A percentile compares a stretch with the other conserved stretches of the same genome.
Conservation (phyloP, 192 early-diverging fungal species). For the Gamsiella multidivaricata region DNA sequence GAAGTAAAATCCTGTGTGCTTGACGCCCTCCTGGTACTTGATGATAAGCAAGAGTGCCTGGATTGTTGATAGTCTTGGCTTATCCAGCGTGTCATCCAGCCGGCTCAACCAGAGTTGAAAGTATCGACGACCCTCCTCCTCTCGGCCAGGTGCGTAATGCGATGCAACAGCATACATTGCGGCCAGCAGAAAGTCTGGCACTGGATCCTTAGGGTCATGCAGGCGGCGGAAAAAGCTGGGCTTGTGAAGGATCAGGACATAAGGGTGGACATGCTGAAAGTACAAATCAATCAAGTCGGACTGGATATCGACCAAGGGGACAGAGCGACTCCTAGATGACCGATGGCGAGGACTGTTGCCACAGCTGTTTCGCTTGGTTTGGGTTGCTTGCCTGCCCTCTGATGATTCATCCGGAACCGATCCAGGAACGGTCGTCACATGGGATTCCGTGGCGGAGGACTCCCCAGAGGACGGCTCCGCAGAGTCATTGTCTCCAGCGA, state of each 20-base stretch:
- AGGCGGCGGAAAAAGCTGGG: slow-evolving; percentile 59
- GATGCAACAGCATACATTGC: slow-evolving; percentile 65
- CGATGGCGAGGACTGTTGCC: slow-evolving; percentile 17
- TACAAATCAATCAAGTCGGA: slow-evolving; percentile 56
- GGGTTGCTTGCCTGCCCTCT: not conserved
- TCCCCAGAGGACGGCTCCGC: slow-evolving; percentile 32
- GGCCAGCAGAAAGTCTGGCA: slow-evolving; percentile 61
- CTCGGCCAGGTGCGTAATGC: slow-evolving; percentile 39
- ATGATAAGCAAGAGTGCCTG: slow-evolving; percentile 62
- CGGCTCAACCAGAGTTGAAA: slow-evolving; percentile 41
- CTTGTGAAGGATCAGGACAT: slow-evolving; percentile 63
- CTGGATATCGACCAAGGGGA: slow-evolving; percentile 32
- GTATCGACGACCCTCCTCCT: slow-evolving; percentile 34
- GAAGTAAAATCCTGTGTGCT: slow-evolving; percentile 59
- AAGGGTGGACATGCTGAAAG: slow-evolving; percentile 65
- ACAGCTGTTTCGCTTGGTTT: slow-evolving; percentile 12
- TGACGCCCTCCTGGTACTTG: slow-evolving; percentile 62
- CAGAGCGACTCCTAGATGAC: slow-evolving; percentile 28
- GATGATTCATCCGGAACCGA: not conserved
- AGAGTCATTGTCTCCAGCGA: slow-evolving; percentile 44
- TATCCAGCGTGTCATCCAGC: slow-evolving; percentile 61
- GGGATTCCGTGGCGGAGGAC: slow-evolving; percentile 17
- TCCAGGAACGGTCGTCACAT: not conserved
- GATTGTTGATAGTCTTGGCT: slow-evolving; percentile 62
- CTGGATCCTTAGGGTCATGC: slow-evolving; percentile 52